A percentile compares a stretch with the other conserved stretches of the same genome.
These are phyloP conservation scores for Lizonia empirigonia DNA, from an alignment of 2,329 filamentous ascomycete species.

Conservation along the genomic window DNA sequence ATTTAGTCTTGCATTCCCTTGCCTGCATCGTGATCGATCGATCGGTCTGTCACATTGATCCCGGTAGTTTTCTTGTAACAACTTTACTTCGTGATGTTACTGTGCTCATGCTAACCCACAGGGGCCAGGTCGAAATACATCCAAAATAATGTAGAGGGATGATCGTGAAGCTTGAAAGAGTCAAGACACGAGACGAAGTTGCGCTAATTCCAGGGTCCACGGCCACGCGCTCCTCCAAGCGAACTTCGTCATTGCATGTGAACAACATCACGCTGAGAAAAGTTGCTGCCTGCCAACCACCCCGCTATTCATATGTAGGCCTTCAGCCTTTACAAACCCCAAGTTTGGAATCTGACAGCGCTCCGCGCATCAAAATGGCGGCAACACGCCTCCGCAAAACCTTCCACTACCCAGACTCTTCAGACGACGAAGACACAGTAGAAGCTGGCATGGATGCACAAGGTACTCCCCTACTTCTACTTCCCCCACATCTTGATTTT, in stretches of 20 bases:
- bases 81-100: no score
- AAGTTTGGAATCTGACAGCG: no score
- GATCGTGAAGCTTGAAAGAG: not conserved
- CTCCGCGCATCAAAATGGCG: constrained; percentile 46
- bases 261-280: constrained; percentile 8
- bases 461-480: constrained; percentile 53
- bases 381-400: constrained; percentile 73
- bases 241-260: constrained; percentile 29
- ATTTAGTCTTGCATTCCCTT: no score
- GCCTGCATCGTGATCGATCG: no score
- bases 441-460: constrained; percentile 76
- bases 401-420: constrained; percentile 73
- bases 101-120: no score
- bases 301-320: no score
- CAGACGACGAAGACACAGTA: constrained; percentile 59
- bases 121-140: not conserved
- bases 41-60: no score
- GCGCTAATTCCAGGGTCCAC: constrained; percentile 27
- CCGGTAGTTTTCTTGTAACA: no score
- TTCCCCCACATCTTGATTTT: not conserved
- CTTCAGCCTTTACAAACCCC: no score
- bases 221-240: not conserved
- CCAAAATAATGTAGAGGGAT: no score
- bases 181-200: not conserved
- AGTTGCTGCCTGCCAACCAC: constrained; percentile 16